phyloP scores from a whole-genome alignment of 2,329 filamentous ascomycete genomes.

The Fusarium domesticum region DNA sequence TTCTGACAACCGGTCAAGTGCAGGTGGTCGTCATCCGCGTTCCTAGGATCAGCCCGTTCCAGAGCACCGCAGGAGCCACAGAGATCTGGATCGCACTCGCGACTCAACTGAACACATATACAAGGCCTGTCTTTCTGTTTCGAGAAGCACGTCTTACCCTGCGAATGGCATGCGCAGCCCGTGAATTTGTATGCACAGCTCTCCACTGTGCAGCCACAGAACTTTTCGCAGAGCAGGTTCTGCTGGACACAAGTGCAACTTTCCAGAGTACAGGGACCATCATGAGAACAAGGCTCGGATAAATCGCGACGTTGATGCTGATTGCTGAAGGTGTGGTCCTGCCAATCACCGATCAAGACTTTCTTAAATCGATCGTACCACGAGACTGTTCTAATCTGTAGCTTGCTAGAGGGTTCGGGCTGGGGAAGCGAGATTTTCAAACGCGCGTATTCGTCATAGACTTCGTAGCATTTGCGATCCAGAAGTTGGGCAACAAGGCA shows the following conservation, averaged over 20 bases:
- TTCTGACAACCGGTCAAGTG: slow-evolving; percentile 66
- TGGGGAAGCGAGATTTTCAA: slow-evolving; percentile 27
- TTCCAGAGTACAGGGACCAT: slow-evolving; percentile 59
- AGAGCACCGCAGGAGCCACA: slow-evolving; percentile 68
- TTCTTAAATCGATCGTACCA: slow-evolving; percentile 59
- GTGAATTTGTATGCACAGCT: slow-evolving; percentile 62
- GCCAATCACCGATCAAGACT: slow-evolving; percentile 52
- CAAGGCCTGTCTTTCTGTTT: slow-evolving; percentile 60
- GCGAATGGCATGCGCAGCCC: slow-evolving; percentile 60
- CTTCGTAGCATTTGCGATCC: slow-evolving; percentile 52
- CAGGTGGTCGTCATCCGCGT: slow-evolving; percentile 57
- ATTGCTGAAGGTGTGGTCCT: slow-evolving; percentile 53
- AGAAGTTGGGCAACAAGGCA: slow-evolving; percentile 51
- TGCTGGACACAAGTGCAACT: slow-evolving; percentile 62
- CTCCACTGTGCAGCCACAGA: slow-evolving; percentile 61
- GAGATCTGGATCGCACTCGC: slow-evolving; percentile 77
- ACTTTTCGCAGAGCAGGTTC: slow-evolving; percentile 68
- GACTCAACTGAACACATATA: slow-evolving; percentile 67
- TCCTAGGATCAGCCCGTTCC: slow-evolving; percentile 66
- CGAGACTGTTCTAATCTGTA: slow-evolving; percentile 44
- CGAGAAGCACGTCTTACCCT: slow-evolving; percentile 56
- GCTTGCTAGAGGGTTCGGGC: slow-evolving; percentile 27
- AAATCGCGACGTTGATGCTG: slow-evolving; percentile 55
- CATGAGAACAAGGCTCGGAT: slow-evolving; percentile 66
- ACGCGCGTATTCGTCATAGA: slow-evolving; percentile 36